Evolutionary conservation across 2,329 filamentous ascomycete species (phyloP), one percentile per base, ranked within the genome.

Genomic region (Xylaria sp.): DNA sequence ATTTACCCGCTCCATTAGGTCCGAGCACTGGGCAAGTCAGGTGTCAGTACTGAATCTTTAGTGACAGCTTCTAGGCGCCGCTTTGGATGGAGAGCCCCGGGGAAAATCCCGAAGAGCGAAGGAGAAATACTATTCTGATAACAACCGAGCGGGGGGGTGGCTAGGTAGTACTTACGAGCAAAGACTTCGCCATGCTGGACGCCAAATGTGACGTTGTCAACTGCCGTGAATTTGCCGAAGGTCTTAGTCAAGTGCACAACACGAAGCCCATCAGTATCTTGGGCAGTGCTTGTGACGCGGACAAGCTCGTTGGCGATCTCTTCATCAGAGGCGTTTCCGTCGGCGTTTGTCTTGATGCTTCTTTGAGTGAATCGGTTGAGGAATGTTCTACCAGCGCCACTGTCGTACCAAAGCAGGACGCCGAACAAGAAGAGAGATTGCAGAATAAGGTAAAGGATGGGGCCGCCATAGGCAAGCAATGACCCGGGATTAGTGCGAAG

Each of bases 1-100:
- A 92, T 71, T 97, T 97, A 59, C 93, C 93, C 1, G 93, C 94
- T 23, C 93, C 93, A 72, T 97, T 97, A 15, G 93, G 93, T 0
- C 93, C 93, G 1, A 98, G 84, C 0, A 97, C 63, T 65, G 38
- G 2, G 15, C 11, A 31, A 38, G 37, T n/a, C n/a, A 15, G 8
- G 33, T 19, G 29, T 64, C 8, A 64, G 54, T 29, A 19, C 10
- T 10, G n/a, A 35, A 7, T 25, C 11, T 27, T 17, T 44, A 7
- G 5, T 17, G 21, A 43, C 46, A 11, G 10, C 7, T 4, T 55
- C 21, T 8, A 8, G 10, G 33, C 19, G 19, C 3, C n/a, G n/a
- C 27, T 8, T 1, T 4, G 33, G 5, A 15, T 17, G 10, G 35
- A 49, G 31, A 49, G 21, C 19, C 25, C 31, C 11, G 15, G 41